Conservation (phyloP, 1,284 basidiomycete species). For the Pyrrhoderma lamaoense region DNA sequence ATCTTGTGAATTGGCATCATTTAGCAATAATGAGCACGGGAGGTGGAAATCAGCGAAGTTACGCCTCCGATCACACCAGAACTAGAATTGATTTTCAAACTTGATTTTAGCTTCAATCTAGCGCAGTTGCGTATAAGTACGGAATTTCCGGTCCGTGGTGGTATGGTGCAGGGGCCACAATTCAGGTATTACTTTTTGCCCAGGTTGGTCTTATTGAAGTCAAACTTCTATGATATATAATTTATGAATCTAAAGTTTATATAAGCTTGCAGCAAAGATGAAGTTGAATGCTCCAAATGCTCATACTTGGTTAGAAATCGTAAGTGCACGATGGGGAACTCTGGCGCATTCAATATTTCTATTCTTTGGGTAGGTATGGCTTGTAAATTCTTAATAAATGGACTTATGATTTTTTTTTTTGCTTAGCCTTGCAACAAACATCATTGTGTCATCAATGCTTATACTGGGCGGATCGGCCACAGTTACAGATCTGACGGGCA, state of each 20-base stretch:
- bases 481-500: conserved; percentile 47
- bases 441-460: conserved; percentile 55
- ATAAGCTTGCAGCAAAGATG: conserved; percentile 43
- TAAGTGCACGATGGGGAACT: conserved; percentile 49
- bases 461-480: conserved; percentile 59
- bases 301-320: conserved; percentile 60
- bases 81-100: neutral
- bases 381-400: neutral
- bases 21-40: too few relatives aligned
- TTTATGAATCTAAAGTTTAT: conserved; percentile 1
- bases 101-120: conserved; percentile 53
- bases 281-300: conserved; percentile 57
- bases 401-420: conserved; percentile 20
- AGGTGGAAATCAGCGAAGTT: too few relatives aligned
- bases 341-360: conserved; percentile 55
- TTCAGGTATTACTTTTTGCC: conserved; percentile 43
- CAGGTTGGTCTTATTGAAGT: conserved; percentile 28
- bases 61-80: neutral
- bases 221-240: neutral
- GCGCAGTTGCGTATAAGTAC: conserved; percentile 78
- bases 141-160: conserved; percentile 69
- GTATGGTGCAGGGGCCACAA: conserved; percentile 48
- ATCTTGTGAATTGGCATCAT: neutral
- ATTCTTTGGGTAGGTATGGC: conserved; percentile 45
- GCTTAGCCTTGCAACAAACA: conserved; percentile 48